A percentile compares a stretch with the other conserved stretches of the same genome.
phyloP scores from a whole-genome alignment of 2,329 filamentous ascomycete genomes.

The Raffaelea albimanens region DNA sequence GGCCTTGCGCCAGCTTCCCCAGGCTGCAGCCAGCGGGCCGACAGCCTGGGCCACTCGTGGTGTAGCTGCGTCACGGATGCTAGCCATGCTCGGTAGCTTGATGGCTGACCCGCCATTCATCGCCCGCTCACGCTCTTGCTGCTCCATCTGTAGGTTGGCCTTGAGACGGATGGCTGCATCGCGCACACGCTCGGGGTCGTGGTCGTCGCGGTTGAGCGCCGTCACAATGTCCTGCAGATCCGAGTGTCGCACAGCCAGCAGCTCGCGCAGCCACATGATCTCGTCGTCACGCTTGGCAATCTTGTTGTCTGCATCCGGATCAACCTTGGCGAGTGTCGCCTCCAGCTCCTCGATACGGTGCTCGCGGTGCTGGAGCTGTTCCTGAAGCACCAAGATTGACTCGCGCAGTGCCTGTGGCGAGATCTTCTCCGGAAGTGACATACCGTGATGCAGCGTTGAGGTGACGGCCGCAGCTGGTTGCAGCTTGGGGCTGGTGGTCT shows the following conservation, averaged over 20 bases:
- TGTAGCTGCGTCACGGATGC: conserved; percentile 66
- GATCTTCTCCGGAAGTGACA: conserved; percentile 68
- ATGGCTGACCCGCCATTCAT: conserved; percentile 60
- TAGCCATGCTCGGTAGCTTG: conserved; percentile 55
- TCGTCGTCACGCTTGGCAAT: conserved; percentile 89
- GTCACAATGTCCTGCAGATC: conserved; percentile 89
- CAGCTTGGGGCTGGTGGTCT: background rate
- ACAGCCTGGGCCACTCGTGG: conserved; percentile 79
- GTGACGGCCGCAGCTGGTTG: conserved; percentile 20
- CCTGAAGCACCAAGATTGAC: conserved; percentile 91
- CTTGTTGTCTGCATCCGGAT: conserved; percentile 70
- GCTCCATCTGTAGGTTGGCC: conserved; percentile 95
- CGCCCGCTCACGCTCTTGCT: conserved; percentile 84
- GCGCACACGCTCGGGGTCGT: conserved; percentile 69
- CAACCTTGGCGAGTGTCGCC: conserved; percentile 55
- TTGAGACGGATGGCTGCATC: conserved; percentile 89
- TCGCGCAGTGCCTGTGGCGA: conserved; percentile 91
- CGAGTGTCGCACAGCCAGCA: conserved; percentile 80
- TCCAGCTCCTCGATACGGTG: conserved; percentile 81
- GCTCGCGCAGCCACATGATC: conserved; percentile 87
- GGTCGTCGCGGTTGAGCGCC: conserved; percentile 63
- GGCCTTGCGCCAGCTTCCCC: conserved; percentile 83
- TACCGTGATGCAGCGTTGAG: conserved; percentile 23
- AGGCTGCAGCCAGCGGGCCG: conserved; percentile 74
- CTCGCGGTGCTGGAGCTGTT: conserved; percentile 92